These are phyloP conservation scores for Colletotrichum sp. DNA, from an alignment of 2,329 filamentous ascomycete species.

Conservation along the genomic window DNA sequence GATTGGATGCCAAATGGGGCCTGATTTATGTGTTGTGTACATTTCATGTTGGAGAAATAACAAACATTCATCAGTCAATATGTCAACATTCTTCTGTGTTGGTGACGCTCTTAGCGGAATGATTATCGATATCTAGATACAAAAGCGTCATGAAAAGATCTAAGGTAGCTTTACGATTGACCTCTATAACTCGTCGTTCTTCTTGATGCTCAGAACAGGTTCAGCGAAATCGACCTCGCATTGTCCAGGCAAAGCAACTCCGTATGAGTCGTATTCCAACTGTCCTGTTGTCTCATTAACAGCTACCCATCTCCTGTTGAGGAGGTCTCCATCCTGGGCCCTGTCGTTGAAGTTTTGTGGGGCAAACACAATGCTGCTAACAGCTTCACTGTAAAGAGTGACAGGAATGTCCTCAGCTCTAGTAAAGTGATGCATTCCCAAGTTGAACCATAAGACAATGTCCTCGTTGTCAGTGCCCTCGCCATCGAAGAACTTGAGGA, in stretches of 20 bases:
- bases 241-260: slow-evolving; percentile 30
- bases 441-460: slow-evolving; percentile 50
- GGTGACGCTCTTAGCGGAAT: background rate
- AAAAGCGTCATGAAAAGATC: background rate
- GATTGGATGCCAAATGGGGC: background rate
- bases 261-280: slow-evolving; percentile 34
- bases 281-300: slow-evolving; percentile 25
- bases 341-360: slow-evolving; percentile 37
- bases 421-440: slow-evolving; percentile 51
- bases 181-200: background rate
- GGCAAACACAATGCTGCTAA: slow-evolving; percentile 35
- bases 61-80: background rate
- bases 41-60: fast-evolving
- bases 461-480: slow-evolving; percentile 41
- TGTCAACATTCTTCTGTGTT: background rate
- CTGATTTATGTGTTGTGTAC: background rate
- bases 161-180: background rate
- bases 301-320: slow-evolving; percentile 37
- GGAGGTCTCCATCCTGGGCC: slow-evolving; percentile 40
- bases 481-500: slow-evolving; percentile 43
- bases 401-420: slow-evolving; percentile 29
- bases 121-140: background rate
- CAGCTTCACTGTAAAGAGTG: slow-evolving; percentile 35
- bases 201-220: slow-evolving; percentile 25
- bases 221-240: slow-evolving; percentile 32